Evolutionary conservation across 2,329 filamentous ascomycete species (phyloP).

Genomic region (Alternaria novae-zelandiae): DNA sequence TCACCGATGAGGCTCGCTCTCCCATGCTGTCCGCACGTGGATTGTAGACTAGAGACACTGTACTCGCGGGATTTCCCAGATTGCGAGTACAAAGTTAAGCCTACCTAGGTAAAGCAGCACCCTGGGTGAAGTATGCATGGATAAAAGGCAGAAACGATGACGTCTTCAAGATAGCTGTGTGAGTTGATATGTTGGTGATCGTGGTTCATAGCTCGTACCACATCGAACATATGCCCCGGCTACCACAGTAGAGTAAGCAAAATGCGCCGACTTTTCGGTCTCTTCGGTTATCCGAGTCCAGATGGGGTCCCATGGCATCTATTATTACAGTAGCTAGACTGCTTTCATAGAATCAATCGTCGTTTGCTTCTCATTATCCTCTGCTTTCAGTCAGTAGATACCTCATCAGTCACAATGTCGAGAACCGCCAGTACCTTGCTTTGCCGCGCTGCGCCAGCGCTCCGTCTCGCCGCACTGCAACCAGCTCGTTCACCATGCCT

Average conservation of each 20-base stretch:
- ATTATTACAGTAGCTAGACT: slow-evolving; percentile 3
- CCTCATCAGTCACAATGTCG: slow-evolving; percentile 4
- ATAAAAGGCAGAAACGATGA: neutral
- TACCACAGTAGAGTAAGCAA: neutral
- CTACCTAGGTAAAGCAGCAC: neutral
- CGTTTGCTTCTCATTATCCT: neutral
- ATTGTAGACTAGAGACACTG: neutral
- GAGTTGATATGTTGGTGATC: neutral
- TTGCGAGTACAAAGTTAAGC: neutral
- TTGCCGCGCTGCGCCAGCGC: neutral
- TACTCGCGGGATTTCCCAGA: neutral
- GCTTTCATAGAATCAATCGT: neutral
- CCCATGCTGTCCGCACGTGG: neutral
- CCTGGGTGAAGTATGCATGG: neutral
- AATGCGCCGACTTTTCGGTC: slow-evolving; percentile 4
- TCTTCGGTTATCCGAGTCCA: neutral
- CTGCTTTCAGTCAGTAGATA: neutral
- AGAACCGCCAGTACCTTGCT: slow-evolving; percentile 1
- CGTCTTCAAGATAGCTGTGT: neutral
- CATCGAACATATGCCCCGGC: slow-evolving; percentile 1
- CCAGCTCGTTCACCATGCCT: slow-evolving; percentile 3
- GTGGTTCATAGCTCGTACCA: neutral
- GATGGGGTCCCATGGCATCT: neutral
- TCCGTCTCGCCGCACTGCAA: neutral
- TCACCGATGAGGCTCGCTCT: neutral